Conservation (phyloP, 768 basidiomycete genomes). For the Mycena capillaripes region DNA sequence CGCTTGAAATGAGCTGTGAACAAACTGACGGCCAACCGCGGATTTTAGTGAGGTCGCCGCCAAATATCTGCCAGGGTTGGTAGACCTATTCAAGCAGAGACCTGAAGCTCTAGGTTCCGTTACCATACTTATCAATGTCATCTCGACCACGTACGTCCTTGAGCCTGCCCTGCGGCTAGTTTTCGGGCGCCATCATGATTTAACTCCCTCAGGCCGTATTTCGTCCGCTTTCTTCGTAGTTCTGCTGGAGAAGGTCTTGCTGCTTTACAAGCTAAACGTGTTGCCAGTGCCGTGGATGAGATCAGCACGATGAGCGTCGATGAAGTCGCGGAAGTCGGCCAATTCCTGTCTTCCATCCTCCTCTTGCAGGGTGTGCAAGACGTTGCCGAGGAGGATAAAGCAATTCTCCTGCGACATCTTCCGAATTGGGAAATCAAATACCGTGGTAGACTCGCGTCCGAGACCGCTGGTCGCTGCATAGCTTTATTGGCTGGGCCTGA, state of each 20-base stretch:
- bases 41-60: conserved; percentile 51
- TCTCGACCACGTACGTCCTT: conserved; percentile 51
- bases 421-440: conserved; percentile 47
- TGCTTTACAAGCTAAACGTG: conserved; percentile 53
- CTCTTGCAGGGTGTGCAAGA: conserved; percentile 51
- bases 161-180: neutral
- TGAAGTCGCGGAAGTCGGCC: conserved; percentile 50
- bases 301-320: conserved; percentile 41
- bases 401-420: conserved; percentile 50
- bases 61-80: conserved; percentile 52
- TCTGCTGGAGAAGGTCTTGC: conserved; percentile 49
- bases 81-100: conserved; percentile 45
- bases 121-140: conserved; percentile 48
- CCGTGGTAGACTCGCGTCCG: conserved; percentile 46
- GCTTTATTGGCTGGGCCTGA: conserved; percentile 47
- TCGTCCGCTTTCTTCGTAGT: conserved; percentile 52
- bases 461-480: conserved; percentile 53
- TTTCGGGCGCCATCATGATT: neutral
- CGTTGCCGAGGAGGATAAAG: conserved; percentile 49
- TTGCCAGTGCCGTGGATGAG: conserved; percentile 40
- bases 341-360: conserved; percentile 57
- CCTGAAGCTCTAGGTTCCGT: conserved; percentile 41
- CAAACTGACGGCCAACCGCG: neutral
- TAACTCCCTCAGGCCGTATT: conserved; percentile 53
- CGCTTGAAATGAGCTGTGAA: neutral